Base-by-base conservation (phyloP, 108 stramenopile genomes). In the Nitzschia sp. region DNA sequence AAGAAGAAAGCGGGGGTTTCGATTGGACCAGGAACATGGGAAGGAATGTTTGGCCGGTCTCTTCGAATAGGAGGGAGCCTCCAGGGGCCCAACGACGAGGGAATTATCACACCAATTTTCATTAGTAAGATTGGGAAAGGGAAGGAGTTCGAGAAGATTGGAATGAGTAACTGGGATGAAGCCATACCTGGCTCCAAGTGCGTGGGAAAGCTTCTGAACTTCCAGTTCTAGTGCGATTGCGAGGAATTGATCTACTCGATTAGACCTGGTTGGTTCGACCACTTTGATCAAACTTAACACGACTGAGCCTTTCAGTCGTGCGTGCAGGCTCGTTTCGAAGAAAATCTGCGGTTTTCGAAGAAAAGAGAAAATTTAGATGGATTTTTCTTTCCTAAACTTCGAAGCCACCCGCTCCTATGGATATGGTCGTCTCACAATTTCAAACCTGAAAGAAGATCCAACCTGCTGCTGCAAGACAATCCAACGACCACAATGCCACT, bases 1-100 rank as follows among this genome's bases (percentile, higher is more conserved):
- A 51, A 51, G 17, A 51, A 23, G 19, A 51, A 51, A 51, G n/a
- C 4, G 4, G 13, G 23, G 26, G 21, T 46, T 63, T 38, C 62
- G 0, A 46, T 25, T 46, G 21, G 25, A 45, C 9, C 1, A 46
- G 13, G 38, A 28, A 46, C 42, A 17, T 75, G 38, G 28, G 32
- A 63, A 15, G 82, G 82, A 0, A 66, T 62, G 9, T 24, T 62
- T 18, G 59, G 68, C 31, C 75, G 75, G 4, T 47, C 53, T 17
- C 48, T 79, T 25, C 69, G 72, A 48, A 46, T 57, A 27, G 59
- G 28, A 23, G 67, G 36, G 54, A 56, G 17, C 2, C 26, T 56
- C 25, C 8, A 2, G 1, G 61, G 23, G 11, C 25, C 61, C 48
- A 21, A 30, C 42, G 21, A 51, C n/a, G 49, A 51, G 17, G 49